Evolutionary conservation across 192 early-diverging fungal species (phyloP).

Genomic region (Rhizoclosmatium sp.): DNA sequence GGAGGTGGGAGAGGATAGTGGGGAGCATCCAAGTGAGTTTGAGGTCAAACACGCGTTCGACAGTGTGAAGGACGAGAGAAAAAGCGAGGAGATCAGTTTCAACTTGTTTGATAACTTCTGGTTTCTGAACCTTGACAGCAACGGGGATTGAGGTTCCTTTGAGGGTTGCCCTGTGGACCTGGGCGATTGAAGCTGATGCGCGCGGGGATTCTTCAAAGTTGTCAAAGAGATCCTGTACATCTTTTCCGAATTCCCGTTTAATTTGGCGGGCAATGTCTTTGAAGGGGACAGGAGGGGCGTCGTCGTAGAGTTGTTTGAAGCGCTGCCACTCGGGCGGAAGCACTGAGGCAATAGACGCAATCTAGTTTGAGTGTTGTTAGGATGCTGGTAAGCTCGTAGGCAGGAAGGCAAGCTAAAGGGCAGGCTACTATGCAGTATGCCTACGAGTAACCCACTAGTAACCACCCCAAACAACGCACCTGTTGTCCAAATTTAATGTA

Average conservation of each 20-base stretch:
- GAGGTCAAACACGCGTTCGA: constrained; percentile 84
- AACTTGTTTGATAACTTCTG: constrained; percentile 84
- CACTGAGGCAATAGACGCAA: constrained; percentile 42
- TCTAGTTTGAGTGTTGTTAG: constrained; percentile 28
- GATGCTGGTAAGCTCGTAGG: constrained; percentile 68
- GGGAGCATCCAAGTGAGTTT: constrained; percentile 81
- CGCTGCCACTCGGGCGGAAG: constrained; percentile 59
- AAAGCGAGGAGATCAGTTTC: constrained; percentile 76
- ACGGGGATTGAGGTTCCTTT: constrained; percentile 66
- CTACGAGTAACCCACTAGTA: constrained; percentile 68
- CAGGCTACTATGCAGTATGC: constrained; percentile 65
- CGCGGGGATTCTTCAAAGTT: constrained; percentile 74
- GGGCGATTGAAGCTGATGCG: constrained; percentile 93
- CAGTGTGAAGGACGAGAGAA: constrained; percentile 59
- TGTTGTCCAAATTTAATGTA: constrained; percentile 91
- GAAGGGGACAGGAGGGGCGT: constrained; percentile 80
- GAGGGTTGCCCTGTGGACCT: constrained; percentile 86
- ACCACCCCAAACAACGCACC: constrained; percentile 53
- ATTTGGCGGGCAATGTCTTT: constrained; percentile 71
- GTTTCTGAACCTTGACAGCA: constrained; percentile 95
- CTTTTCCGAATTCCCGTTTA: constrained; percentile 65
- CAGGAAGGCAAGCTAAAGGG: constrained; percentile 62
- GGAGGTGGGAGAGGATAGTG: constrained; percentile 76
- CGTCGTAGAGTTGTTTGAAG: constrained; percentile 78
- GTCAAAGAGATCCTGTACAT: constrained; percentile 62